Evolutionary conservation across 331 rosid species (phyloP), one percentile per base, ranked within the genome.

Genomic region (Dryas integrifolia): DNA sequence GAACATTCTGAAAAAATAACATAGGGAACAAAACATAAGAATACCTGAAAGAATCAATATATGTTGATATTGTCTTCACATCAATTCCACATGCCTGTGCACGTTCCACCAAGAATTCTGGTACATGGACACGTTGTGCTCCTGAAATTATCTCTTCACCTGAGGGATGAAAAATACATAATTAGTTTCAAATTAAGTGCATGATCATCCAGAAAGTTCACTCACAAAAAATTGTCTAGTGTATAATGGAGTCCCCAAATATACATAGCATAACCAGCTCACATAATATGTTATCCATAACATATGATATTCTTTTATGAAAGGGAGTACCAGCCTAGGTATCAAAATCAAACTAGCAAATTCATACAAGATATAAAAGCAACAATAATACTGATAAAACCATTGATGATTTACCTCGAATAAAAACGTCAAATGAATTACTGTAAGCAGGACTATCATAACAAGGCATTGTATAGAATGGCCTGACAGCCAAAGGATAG

Each of bases 91-190:
- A 83, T 26, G 97, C 88, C 10, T 55, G 82, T 9, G 98, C 99
- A 55, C 97, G 96, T 60, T 92, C 76, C 15, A 84, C 82, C 79
- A 95, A 73, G n/a, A 92, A 73, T n/a, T 92, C 98, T 9, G 96
- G 89, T 18, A 77, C 85, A 30, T 95, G 97, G 18, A 95, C 40
- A 84, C 98, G 99, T 80, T 95, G 98, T 15, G 91, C 98, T 53
- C 99, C 99, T 1, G 99, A 95, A 80, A 95, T 95, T 5, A 95
- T 95, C 77, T 95, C 98, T 87, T 95, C 99, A 26, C 99, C 99
- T 92, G 47, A 26, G 35, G 46, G 65, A 73, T 59, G 26, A 59
- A 44, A 18, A 62, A 73, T 12, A 40, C 18, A 40, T 21, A 14
- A 40, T 50, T 15, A 43, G 51, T 15, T 48, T 39, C 8, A 52